These are phyloP conservation scores for Medakamo hakoo DNA, from an alignment of 139 green algal genomes.

Conservation along the genomic window DNA sequence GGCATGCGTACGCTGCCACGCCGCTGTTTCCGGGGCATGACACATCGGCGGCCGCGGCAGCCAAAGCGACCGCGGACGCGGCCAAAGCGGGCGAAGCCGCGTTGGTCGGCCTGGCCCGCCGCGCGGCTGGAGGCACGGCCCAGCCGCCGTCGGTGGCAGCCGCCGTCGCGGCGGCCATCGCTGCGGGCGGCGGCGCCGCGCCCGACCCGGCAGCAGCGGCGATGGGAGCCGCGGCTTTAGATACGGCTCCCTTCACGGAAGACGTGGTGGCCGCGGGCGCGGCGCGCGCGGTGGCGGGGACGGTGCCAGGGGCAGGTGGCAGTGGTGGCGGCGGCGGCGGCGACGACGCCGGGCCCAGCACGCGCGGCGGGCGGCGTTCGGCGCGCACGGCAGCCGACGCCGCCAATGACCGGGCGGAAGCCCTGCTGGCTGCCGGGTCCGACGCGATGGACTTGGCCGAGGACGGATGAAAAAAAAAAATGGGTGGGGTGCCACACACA, in stretches of 20 bases:
- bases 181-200: not conserved
- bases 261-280: not conserved
- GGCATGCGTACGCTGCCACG: slow-evolving; percentile 35
- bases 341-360: not conserved
- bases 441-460: not conserved
- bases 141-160: too few relatives aligned
- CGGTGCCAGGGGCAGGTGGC: not conserved
- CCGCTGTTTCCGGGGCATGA: not conserved
- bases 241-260: not conserved
- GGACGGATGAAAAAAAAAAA: not conserved
- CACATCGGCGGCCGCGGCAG: not conserved
- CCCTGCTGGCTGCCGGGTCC: not conserved
- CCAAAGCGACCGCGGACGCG: not conserved
- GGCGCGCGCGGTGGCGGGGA: not conserved
- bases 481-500: too few relatives aligned
- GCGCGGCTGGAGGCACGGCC: too few relatives aligned
- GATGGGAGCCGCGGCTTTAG: too few relatives aligned
- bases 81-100: not conserved
- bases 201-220: too few relatives aligned
- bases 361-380: too few relatives aligned
- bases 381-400: not conserved
- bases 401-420: not conserved
- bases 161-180: not conserved
- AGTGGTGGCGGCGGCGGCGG: not conserved
- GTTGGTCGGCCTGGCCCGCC: not conserved